These are phyloP conservation scores for Rhamnella rubrinervis DNA, from an alignment of 331 rosid genomes.

Conservation along the genomic window DNA sequence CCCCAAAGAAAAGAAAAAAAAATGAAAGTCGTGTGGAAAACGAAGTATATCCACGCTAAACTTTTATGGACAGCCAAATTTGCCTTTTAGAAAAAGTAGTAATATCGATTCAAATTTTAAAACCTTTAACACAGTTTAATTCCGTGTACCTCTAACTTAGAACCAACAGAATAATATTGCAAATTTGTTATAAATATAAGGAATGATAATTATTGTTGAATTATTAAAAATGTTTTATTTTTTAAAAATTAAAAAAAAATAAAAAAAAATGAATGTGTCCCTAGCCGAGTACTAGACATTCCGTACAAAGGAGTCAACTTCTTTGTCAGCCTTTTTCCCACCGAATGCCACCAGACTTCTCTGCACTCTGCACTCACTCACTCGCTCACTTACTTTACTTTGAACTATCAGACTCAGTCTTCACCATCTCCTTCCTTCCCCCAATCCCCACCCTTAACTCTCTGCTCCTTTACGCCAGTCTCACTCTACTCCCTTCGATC, in stretches of 20 bases:
- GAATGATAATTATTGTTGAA: neutral
- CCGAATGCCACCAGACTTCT: constrained; percentile 29
- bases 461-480: neutral
- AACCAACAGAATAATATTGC: too few species aligned
- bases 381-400: neutral
- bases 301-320: constrained; percentile 50
- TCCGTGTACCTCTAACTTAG: too few species aligned
- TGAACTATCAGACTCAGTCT: constrained; percentile 21
- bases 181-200: too few species aligned
- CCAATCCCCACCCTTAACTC: neutral
- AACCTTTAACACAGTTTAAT: too few species aligned
- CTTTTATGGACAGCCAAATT: too few species aligned
- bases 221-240: neutral
- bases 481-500: neutral
- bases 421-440: neutral
- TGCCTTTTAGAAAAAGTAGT: too few species aligned
- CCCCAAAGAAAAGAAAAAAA: too few species aligned
- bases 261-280: constrained; percentile 11
- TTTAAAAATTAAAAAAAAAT: neutral
- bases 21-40: too few species aligned
- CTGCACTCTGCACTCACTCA: constrained; percentile 11
- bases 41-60: too few species aligned
- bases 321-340: constrained; percentile 45
- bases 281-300: constrained; percentile 23
- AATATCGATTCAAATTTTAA: too few species aligned